Base-by-base conservation (phyloP, 1,139 yeast species). In the Blastobotrys proliferans region DNA sequence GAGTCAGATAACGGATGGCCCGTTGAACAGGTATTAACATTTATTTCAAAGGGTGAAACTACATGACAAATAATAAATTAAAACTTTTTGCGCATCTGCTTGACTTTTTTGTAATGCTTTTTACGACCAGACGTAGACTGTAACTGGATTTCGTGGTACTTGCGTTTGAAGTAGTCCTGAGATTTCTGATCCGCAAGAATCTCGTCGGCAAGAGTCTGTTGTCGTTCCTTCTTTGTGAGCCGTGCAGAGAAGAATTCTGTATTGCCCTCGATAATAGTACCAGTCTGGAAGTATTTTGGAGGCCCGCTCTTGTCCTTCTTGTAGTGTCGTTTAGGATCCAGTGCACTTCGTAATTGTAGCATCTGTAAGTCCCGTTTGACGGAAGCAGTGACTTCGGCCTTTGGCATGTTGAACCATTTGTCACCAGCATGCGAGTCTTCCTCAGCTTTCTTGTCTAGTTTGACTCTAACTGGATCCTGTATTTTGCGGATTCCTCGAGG, bases 281-380 rank as follows among this genome's bases (percentile, higher is more conserved):
- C 98, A 59, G 85, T 76, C 51, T 90, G 94, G 63, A 92, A 88
- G 52, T 72, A 78, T 57, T 85, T 87, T 17, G 96, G 95, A 4
- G 77, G 72, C 44, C 74, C 74, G 83, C 94, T 85, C 50, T 80
- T 82, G 46, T 84, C 94, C 63, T 86, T 86, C 66, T 85, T 87
- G 66, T 92, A 92, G 66, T 88, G 96, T 57, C 97, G 77, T 65
- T 92, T 92, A 4, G 97, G 97, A 60, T 92, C 98, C 51, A 92
- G 73, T 16, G 92, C 96, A 50, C 83, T 81, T 65, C 98, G 79
- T 69, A 90, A 86, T 58, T 86, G 82, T 46, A 92, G 72, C 25
- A 92, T 68, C 59, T 79, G 72, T 55, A 94, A 63, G 62, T 92
- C 97, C 47, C 95, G 73, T 57, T 83, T 84, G 25, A 85, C 61